These are phyloP conservation scores for Eutypella sp. DNA, from an alignment of 2,329 filamentous ascomycete genomes.

Conservation along the genomic window DNA sequence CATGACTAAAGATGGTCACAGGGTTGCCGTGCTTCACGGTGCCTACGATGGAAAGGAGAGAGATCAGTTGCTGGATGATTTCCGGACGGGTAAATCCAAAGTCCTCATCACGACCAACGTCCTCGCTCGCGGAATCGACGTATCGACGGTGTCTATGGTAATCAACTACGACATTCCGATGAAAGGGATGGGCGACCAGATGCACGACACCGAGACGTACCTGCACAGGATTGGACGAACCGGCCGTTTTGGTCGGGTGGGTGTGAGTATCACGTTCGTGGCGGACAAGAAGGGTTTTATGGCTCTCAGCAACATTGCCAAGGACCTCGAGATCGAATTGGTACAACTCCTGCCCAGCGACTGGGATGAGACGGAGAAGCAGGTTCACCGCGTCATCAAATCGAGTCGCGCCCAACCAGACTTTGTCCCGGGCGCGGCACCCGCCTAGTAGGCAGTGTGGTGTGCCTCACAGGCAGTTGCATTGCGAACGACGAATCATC, in stretches of 20 bases:
- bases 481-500: background rate
- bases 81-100: constrained; percentile 82
- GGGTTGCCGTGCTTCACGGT: constrained; percentile 84
- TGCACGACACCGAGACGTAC: constrained; percentile 92
- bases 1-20: constrained; percentile 86
- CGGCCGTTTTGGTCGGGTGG: constrained; percentile 92
- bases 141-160: constrained; percentile 89
- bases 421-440: constrained; percentile 36
- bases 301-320: constrained; percentile 73
- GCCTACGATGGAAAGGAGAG: constrained; percentile 79
- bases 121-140: constrained; percentile 89
- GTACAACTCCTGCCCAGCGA: constrained; percentile 78
- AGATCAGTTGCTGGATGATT: constrained; percentile 79
- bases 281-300: constrained; percentile 78
- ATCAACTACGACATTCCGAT: constrained; percentile 92
- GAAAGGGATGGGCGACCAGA: constrained; percentile 68
- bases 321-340: constrained; percentile 75
- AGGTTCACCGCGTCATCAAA: constrained; percentile 78
- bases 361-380: constrained; percentile 84
- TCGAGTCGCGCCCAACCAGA: constrained; percentile 55
- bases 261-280: constrained; percentile 92
- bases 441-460: constrained; percentile 6
- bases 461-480: background rate
- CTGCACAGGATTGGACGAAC: constrained; percentile 97
- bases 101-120: constrained; percentile 98